These are phyloP conservation scores for Ascochyta lentis DNA, from an alignment of 2,329 filamentous ascomycete genomes.

Conservation along the genomic window DNA sequence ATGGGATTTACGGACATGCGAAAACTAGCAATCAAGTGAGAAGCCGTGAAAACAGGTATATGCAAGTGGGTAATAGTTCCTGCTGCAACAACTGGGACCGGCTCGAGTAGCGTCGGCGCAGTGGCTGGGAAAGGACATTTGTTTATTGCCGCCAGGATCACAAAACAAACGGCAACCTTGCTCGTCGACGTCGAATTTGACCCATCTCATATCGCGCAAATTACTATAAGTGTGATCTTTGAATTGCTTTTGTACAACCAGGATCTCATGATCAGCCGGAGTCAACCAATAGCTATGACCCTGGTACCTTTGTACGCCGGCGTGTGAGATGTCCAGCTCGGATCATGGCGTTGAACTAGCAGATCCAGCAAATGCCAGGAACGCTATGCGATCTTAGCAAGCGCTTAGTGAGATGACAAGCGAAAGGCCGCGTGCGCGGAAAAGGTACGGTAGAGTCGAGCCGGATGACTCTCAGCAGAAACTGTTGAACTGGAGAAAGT, in stretches of 20 bases:
- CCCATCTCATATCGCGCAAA: slow-evolving; percentile 9
- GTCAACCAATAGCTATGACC: neutral
- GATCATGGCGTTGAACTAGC: slow-evolving; percentile 8
- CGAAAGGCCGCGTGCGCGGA: slow-evolving; percentile 1
- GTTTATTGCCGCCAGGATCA: slow-evolving; percentile 20
- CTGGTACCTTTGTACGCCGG: slow-evolving; percentile 19
- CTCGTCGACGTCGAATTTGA: neutral
- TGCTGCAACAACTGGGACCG: slow-evolving; percentile 8
- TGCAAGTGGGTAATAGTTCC: slow-evolving; percentile 11
- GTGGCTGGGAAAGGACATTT: slow-evolving; percentile 16
- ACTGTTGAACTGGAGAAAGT: slow-evolving; percentile 15
- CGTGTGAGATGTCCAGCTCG: slow-evolving; percentile 1
- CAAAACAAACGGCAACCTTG: slow-evolving; percentile 20
- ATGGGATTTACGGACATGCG: neutral
- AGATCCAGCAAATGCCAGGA: slow-evolving; percentile 8
- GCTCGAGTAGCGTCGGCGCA: slow-evolving; percentile 13
- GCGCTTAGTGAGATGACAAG: slow-evolving; percentile 1
- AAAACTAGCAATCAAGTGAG: slow-evolving; percentile 6
- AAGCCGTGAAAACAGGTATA: slow-evolving; percentile 16
- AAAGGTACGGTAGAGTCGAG: slow-evolving; percentile 6
- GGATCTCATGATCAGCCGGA: slow-evolving; percentile 6
- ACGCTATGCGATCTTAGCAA: slow-evolving; percentile 3
- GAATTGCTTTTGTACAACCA: slow-evolving; percentile 6
- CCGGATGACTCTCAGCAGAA: slow-evolving; percentile 3
- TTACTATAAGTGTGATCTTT: slow-evolving; percentile 3